Evolutionary conservation across 2,329 filamentous ascomycete species (phyloP), one percentile per base, ranked within the genome.

Genomic region (Cytospora piceicola): DNA sequence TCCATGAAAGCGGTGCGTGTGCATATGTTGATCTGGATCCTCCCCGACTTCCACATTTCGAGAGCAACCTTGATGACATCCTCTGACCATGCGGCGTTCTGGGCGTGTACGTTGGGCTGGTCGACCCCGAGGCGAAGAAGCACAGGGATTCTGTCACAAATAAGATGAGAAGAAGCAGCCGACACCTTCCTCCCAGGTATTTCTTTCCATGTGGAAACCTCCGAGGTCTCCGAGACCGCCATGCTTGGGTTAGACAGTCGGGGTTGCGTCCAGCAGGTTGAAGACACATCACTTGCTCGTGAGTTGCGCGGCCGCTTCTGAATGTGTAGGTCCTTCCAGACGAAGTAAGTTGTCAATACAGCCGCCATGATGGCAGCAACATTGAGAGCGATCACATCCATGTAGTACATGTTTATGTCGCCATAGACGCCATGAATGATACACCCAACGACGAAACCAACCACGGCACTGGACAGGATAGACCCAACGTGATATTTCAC

Each of bases 401-500:
- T 71, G 66, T 72, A 79, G 17, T 74, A 69, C 34, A 71, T 67
- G 69, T 9, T 72, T 68, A n/a, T n/a, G 8, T 72, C 71, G 27
- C 52, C 51, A n/a, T 72, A 75, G 5, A 76, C 56, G 1, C 70
- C 71, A 59, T 76, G 76, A 0, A 79, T 66, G 5, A 72, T 65
- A 32, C 75, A 75, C 15, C 77, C 77, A 0, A 72, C 70, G 11
- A 74, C 49, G 58, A 77, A 77, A 0, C 77, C 77, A 7, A 73
- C 53, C 17, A 69, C 59, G 1, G 75, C 75, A 1, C 75, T 73
- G 20, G 67, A 67, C n/a, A 78, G 72, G 57, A 78, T 75, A 9
- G 74, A 74, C 27, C 70, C 70, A 55, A 77, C 72, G 59, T 78
- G 77, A 5, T 71, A 70, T 52, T 68, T 69, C 46, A 77, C 71